Conservation (phyloP, 2,329 filamentous ascomycete genomes). For the Ambrosiella beaveri region DNA sequence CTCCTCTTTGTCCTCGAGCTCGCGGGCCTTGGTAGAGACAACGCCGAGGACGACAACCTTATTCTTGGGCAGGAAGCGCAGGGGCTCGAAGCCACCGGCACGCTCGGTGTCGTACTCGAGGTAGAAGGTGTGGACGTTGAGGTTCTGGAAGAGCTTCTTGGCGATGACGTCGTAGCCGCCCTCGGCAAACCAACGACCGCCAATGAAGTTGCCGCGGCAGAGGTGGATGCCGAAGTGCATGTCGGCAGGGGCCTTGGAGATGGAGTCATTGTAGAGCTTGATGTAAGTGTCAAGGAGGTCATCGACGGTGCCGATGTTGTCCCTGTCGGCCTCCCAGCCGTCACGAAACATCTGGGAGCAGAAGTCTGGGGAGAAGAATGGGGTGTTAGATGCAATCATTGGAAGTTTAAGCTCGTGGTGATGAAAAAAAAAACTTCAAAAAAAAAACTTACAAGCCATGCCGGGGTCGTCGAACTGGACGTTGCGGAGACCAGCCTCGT, state of each 20-base stretch:
- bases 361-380: constrained; percentile 36
- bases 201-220: constrained; percentile 39
- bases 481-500: constrained; percentile 44
- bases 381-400: constrained; percentile 4
- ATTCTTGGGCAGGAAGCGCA: constrained; percentile 37
- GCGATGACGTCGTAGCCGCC: constrained; percentile 47
- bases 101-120: constrained; percentile 42
- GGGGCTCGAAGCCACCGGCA: constrained; percentile 44
- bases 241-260: constrained; percentile 41
- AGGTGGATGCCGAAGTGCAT: constrained; percentile 58
- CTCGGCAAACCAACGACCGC: constrained; percentile 45
- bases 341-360: constrained; percentile 55
- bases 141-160: constrained; percentile 38
- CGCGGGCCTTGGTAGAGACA: constrained; percentile 42
- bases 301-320: constrained; percentile 48
- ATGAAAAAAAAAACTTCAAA: neutral
- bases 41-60: constrained; percentile 47
- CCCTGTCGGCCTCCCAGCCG: constrained; percentile 49
- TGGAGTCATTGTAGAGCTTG: constrained; percentile 55
- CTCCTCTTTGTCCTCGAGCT: constrained; percentile 36
- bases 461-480: constrained; percentile 54
- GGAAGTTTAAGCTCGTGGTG: neutral
- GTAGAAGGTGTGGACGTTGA: constrained; percentile 45
- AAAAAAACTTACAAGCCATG: constrained; percentile 38
- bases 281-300: constrained; percentile 53